A percentile compares a stretch with the other conserved stretches of the same genome.
These are phyloP conservation scores for Aspergillus sp. DNA, from an alignment of 2,329 filamentous ascomycete genomes.

Conservation along the genomic window DNA sequence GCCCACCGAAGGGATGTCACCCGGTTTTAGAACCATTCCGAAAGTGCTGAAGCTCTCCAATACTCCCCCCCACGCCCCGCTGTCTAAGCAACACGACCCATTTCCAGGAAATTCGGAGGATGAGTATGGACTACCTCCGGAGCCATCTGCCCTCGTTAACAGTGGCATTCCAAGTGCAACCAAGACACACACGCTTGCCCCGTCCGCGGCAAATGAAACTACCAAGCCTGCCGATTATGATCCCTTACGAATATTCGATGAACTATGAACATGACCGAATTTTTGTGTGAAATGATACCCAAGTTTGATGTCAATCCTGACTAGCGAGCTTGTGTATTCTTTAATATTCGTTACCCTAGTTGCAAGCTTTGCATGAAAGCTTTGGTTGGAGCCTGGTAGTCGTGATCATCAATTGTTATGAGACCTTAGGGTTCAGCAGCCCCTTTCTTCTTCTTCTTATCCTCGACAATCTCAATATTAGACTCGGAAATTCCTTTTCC, in stretches of 20 bases:
- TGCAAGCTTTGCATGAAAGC: neutral
- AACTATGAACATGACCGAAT: conserved; percentile 28
- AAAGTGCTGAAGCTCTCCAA: conserved; percentile 13
- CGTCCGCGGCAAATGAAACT: neutral
- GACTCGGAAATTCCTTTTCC: conserved; percentile 82
- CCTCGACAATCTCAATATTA: conserved; percentile 91
- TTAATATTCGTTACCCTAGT: conserved; percentile 4
- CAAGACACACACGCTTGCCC: neutral
- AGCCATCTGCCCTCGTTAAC: neutral
- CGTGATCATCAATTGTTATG: conserved; percentile 25
- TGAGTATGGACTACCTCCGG: conserved; percentile 2
- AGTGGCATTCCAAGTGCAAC: neutral
- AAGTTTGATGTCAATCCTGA: neutral
- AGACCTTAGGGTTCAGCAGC: conserved; percentile 8
- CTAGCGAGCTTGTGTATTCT: neutral
- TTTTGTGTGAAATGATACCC: neutral
- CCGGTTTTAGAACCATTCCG: conserved; percentile 2
- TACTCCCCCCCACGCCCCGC: neutral
- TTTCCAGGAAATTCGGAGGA: neutral
- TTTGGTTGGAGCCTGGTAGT: conserved; percentile 10
- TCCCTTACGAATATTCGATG: conserved; percentile 29
- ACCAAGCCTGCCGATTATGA: conserved; percentile 20
- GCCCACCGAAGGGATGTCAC: conserved; percentile 10
- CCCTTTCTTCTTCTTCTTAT: conserved; percentile 84
- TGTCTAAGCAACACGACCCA: neutral